Percentiles rank a stretch among this genome's conserved stretches.
Evolutionary conservation across 306 rosid genomes (phyloP).

Genomic region (Sophora flavescens): DNA sequence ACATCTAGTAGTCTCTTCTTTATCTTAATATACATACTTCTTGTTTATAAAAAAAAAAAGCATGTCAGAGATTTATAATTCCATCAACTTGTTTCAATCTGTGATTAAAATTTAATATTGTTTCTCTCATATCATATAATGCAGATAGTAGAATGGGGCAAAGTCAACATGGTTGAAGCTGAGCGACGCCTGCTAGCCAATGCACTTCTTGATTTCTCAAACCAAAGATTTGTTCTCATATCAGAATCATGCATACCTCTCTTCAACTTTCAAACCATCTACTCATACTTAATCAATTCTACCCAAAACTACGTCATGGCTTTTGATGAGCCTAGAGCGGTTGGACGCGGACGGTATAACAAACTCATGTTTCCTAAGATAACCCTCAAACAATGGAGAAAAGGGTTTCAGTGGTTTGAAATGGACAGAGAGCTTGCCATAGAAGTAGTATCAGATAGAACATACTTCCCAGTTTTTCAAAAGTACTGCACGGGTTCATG

Average conservation of each 20-base stretch:
- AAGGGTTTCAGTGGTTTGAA: slow-evolving; percentile 92
- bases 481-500: slow-evolving; percentile 37
- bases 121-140: background rate
- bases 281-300: slow-evolving; percentile 68
- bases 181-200: slow-evolving; percentile 84
- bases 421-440: slow-evolving; percentile 67
- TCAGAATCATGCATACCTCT: slow-evolving; percentile 90
- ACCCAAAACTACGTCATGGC: slow-evolving; percentile 55
- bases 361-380: slow-evolving; percentile 62
- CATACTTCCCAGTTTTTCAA: slow-evolving; percentile 53
- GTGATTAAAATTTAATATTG: background rate
- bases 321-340: slow-evolving; percentile 54
- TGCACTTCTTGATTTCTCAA: slow-evolving; percentile 86
- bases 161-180: slow-evolving; percentile 54
- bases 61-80: background rate
- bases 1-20: too few species aligned
- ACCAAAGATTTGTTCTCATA: slow-evolving; percentile 74
- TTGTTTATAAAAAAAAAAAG: too few species aligned
- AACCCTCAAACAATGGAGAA: slow-evolving; percentile 67
- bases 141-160: slow-evolving; percentile 56
- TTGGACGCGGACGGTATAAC: slow-evolving; percentile 65
- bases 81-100: slow-evolving; percentile 6
- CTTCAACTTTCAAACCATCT: slow-evolving; percentile 73
- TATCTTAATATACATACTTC: too few species aligned
- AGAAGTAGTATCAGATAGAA: slow-evolving; percentile 64